Conservation (phyloP, 2,329 filamentous ascomycete genomes). For the Aspergillus ibericus region DNA sequence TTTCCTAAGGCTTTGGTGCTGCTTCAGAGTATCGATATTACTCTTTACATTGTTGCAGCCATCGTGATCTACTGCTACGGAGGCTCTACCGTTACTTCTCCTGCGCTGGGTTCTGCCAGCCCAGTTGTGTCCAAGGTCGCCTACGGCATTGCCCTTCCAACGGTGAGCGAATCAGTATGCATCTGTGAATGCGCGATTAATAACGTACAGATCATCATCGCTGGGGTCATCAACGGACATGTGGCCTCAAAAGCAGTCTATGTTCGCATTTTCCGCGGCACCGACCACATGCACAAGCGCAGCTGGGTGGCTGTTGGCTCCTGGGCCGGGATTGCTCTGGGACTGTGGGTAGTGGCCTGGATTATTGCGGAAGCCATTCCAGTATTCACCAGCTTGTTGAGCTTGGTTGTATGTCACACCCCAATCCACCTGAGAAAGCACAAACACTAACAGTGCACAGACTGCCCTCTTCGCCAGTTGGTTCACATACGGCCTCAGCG, state of each 20-base stretch:
- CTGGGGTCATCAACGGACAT: slow-evolving; percentile 69
- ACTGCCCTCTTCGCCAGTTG: slow-evolving; percentile 64
- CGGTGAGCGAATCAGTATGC: slow-evolving; percentile 32
- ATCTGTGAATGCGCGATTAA: not conserved
- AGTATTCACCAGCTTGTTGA: slow-evolving; percentile 67
- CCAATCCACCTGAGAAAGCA: not conserved
- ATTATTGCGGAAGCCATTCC: slow-evolving; percentile 70
- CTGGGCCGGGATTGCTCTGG: slow-evolving; percentile 60
- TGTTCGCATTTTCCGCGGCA: slow-evolving; percentile 61
- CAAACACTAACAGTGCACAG: slow-evolving; percentile 11
- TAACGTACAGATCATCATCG: slow-evolving; percentile 58
- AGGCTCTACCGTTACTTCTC: slow-evolving; percentile 61
- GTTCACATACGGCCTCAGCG: slow-evolving; percentile 57
- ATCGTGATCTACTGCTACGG: slow-evolving; percentile 68
- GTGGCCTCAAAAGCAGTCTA: slow-evolving; percentile 68
- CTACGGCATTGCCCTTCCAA: slow-evolving; percentile 68
- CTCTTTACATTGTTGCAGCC: slow-evolving; percentile 65
- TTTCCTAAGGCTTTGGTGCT: slow-evolving; percentile 64
- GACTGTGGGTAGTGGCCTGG: slow-evolving; percentile 63
- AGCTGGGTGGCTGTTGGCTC: slow-evolving; percentile 53
- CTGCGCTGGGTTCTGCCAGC: slow-evolving; percentile 65
- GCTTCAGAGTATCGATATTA: slow-evolving; percentile 60
- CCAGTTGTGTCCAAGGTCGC: slow-evolving; percentile 61
- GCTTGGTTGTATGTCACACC: slow-evolving; percentile 51
- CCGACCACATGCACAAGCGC: slow-evolving; percentile 55